Base-by-base conservation (phyloP, 106 monocot species). In the Triglochin maritima region DNA sequence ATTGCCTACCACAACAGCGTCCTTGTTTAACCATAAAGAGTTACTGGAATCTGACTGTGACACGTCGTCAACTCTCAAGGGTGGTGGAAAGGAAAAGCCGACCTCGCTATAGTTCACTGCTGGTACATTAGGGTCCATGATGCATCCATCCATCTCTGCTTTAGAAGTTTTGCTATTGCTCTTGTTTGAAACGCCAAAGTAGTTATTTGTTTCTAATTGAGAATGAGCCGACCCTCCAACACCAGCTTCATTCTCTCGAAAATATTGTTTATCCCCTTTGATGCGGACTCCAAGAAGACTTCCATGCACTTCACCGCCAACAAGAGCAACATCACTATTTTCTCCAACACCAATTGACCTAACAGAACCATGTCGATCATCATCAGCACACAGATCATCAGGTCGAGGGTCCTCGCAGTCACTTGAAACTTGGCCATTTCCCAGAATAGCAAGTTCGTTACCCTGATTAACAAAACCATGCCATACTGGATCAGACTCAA, bases 271-370 rank as follows among this genome's bases (percentile, higher is more conserved):
- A 49, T 92, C 98, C 41, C 88, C 98, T 89, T 90, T 92, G 74
- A 82, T 92, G 44, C 84, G 82, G 55, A 77, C 92, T 70, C 86
- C 92, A 69, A 96, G 56, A 68, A 96, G 73, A 68, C 95, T 90
- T 76, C 87, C 86, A 16, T 80, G 82, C 46, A 86, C 70, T 83
- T 96, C 96, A 77, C 88, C 89, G 46, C 92, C 88, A 61, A 98
- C 64, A 46, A 92, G 92, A 86, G 98, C 92, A 78, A 71, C 78
- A 79, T 92, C 88, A 73, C 98, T 92, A 71, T 76, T 92, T 64
- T 89, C 86, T 64, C 98, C 98, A 53, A 99, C 98, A 56, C 98
- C 98, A 81, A 92, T 86, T 52, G 98, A 99, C 66, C 98, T 80
- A 52, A 92, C 92, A 50, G 92, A 99, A 64, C 84, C 78, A 82